These are phyloP conservation scores for rapeseed (Brassica napus) DNA, from an alignment of 345 rosid species.

Conservation along the genomic window DNA sequence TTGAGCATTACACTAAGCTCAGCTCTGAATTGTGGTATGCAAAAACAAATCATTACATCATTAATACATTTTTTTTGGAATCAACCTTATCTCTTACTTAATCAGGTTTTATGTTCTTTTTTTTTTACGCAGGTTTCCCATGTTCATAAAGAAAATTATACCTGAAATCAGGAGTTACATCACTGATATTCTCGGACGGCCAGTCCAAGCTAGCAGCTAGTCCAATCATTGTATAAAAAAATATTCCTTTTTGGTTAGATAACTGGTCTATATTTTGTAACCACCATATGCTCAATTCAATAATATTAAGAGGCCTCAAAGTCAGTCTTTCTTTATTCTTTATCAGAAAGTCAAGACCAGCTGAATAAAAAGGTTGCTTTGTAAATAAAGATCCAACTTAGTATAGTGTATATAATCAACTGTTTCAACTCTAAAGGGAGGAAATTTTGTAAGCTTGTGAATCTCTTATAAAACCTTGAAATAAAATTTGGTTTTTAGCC, in stretches of 20 bases:
- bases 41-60: background rate
- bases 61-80: background rate
- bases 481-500: no score
- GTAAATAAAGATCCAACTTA: background rate
- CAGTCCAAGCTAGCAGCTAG: constrained; percentile 30
- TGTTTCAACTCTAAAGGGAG: no score
- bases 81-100: background rate
- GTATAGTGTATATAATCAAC: no score
- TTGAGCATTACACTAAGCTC: constrained; percentile 55
- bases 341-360: background rate
- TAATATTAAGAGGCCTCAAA: background rate
- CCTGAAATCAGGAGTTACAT: constrained; percentile 61
- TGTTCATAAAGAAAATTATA: constrained; percentile 47
- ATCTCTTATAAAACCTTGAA: no score
- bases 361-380: background rate
- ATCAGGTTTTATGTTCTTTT: background rate
- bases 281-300: background rate
- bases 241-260: background rate
- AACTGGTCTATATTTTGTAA: background rate
- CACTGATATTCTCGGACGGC: constrained; percentile 43
- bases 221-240: constrained; percentile 30
- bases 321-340: background rate
- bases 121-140: constrained; percentile 50
- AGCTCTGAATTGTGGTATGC: constrained; percentile 61
- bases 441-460: no score